Evolutionary conservation across 1,139 yeast genomes (phyloP), one percentile per base, ranked within the genome.

Genomic region (Protomyces inundatus): DNA sequence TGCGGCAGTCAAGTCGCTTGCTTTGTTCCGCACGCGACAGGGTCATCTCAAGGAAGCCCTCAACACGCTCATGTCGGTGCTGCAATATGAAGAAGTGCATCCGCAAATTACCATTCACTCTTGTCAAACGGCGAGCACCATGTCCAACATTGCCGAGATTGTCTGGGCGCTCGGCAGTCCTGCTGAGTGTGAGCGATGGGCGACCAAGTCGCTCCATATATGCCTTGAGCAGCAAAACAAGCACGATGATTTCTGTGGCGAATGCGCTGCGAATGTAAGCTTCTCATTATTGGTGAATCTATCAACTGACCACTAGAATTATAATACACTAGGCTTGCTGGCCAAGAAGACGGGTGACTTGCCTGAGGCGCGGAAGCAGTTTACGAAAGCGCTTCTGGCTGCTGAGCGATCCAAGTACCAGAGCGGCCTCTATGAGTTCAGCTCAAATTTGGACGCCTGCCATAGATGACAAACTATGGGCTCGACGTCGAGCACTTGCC

Each of bases 111-210:
- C 62, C 4, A 45, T 45, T 5, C 39, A 53, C 12, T 40, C 62
- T 34, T 58, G 62, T 1, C 56, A 58, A 12, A 23, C 62, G 9
- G 62, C 62, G 3, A 39, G 56, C 7, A 58, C 62, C 42, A 58
- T 58, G 62, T 40, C 62, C 33, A 58, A 58, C 53, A 58, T 58
- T 16, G 55, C 62, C 10, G 62, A 58, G 30, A 10, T 58, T 9
- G 62, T 58, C 1, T 52, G 55, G 62, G 62, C 62, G 9, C 56
- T 58, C 12, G 62, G 62, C 32, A 55, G 54, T 30, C 9, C 16
- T 33, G 16, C 42, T n/a, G 62, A 58, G 36, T 58, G 62, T 35
- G 42, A 39, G 9, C 54, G 54, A 7, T 58, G 62, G 62, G 45
- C 39, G 34, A 39, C 32, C 6, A 51, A 51, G 32, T 52, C 56